A percentile compares a stretch with the other conserved stretches of the same genome.
These are phyloP conservation scores for Rhypophila decipiens DNA, from an alignment of 495 filamentous ascomycete species.

Conservation along the genomic window DNA sequence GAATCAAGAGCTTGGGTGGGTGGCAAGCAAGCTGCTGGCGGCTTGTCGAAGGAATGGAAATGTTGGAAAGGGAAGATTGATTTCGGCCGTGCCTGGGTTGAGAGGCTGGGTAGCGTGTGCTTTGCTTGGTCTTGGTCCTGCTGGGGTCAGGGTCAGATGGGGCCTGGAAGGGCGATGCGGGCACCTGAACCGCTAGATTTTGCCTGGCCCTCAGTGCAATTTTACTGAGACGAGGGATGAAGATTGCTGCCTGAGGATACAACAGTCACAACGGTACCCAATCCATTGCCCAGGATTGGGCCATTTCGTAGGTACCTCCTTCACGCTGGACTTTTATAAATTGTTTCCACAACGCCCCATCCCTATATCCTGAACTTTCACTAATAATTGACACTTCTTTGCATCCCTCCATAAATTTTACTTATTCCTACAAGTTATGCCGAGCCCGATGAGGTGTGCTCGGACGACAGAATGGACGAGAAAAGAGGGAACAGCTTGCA, in stretches of 20 bases:
- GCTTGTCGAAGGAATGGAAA: conserved; percentile 5
- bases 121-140: too few species aligned
- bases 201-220: conserved; percentile 19
- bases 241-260: conserved; percentile 2
- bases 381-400: not conserved
- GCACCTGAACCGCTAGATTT: conserved; percentile 22
- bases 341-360: too few species aligned
- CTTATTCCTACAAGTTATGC: too few species aligned
- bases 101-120: conserved; percentile 28
- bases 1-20: not conserved
- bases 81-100: conserved; percentile 22
- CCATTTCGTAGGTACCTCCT: not conserved
- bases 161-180: conserved; percentile 18
- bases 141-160: conserved; percentile 10
- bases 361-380: too few species aligned
- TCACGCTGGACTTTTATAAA: too few species aligned
- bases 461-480: too few species aligned
- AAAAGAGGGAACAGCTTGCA: too few species aligned
- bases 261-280: not conserved
- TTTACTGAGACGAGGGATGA: too few species aligned
- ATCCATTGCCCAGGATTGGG: not conserved
- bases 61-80: conserved; percentile 7
- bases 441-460: too few species aligned
- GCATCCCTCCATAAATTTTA: not conserved
- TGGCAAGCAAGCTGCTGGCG: conserved; percentile 1